phyloP scores from a whole-genome alignment of 768 basidiomycete genomes.

The Rhodotorula kratochvilovae region DNA sequence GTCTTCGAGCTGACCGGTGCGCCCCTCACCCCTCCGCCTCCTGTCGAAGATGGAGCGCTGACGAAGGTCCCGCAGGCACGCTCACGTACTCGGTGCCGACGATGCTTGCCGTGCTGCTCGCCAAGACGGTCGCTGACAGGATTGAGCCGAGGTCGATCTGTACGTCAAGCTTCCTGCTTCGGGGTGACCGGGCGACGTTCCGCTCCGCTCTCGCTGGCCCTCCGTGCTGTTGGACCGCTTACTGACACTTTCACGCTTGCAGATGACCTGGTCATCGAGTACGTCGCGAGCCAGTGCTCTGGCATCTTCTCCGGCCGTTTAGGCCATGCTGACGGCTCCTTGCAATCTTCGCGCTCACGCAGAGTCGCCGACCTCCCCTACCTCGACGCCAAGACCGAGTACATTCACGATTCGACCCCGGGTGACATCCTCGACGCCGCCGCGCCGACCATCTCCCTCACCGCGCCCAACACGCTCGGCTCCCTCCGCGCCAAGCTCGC shows the following conservation, averaged over 20 bases:
- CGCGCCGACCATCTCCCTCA: conserved; percentile 70
- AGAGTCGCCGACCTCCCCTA: conserved; percentile 82
- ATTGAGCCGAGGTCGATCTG: conserved; percentile 93
- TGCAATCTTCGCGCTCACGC: background rate
- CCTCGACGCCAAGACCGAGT: conserved; percentile 82
- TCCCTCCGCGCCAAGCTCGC: conserved; percentile 67
- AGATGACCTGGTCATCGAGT: conserved; percentile 83
- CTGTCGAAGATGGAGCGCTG: background rate
- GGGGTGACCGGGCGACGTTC: background rate
- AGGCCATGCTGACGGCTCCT: conserved; percentile 12
- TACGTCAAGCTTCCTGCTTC: background rate
- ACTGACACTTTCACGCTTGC: background rate
- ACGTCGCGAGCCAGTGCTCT: conserved; percentile 29
- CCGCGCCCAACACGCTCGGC: conserved; percentile 68
- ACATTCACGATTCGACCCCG: conserved; percentile 46
- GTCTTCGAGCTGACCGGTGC: conserved; percentile 62
- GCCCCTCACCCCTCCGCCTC: background rate
- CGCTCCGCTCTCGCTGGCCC: too few relatives aligned
- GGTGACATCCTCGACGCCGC: conserved; percentile 25
- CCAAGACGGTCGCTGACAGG: conserved; percentile 82
- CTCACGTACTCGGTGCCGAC: conserved; percentile 86
- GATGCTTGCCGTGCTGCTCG: conserved; percentile 76
- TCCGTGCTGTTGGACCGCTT: background rate
- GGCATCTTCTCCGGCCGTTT: too few relatives aligned
- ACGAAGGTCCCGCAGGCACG: conserved; percentile 64